Percentiles rank a stretch among this genome's conserved stretches.
Evolutionary conservation across 306 rosid species (phyloP).

Genomic region (Cotoneaster glaucophyllus): DNA sequence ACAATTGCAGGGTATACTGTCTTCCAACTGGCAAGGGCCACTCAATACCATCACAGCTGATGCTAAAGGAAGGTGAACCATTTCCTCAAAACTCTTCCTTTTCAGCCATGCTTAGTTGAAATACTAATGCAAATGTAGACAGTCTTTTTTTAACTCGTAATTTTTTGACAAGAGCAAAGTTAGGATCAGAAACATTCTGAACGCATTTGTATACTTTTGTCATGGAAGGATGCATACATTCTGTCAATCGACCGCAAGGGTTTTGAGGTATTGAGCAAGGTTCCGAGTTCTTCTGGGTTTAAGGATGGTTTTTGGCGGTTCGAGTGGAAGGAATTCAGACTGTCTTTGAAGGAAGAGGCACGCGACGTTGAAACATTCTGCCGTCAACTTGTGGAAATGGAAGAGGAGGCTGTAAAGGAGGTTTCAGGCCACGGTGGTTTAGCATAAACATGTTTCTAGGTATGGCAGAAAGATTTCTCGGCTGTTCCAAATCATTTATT

Average conservation of each 20-base stretch:
- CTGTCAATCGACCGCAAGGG: slow-evolving; percentile 70
- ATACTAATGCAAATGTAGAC: slow-evolving; percentile 55
- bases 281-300: slow-evolving; percentile 32
- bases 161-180: background rate
- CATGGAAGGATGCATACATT: slow-evolving; percentile 61
- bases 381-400: slow-evolving; percentile 72
- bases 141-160: background rate
- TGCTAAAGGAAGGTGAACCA: slow-evolving; percentile 74
- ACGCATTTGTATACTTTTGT: background rate
- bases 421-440: slow-evolving; percentile 67
- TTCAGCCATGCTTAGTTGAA: slow-evolving; percentile 6
- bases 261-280: slow-evolving; percentile 64
- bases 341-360: slow-evolving; percentile 57
- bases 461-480: background rate
- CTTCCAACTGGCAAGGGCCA: slow-evolving; percentile 80
- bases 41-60: slow-evolving; percentile 82
- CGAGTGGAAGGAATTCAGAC: slow-evolving; percentile 74
- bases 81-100: background rate
- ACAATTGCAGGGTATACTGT: slow-evolving; percentile 55
- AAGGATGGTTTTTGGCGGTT: slow-evolving; percentile 44
- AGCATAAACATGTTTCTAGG: slow-evolving; percentile 6
- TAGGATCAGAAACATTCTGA: background rate
- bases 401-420: slow-evolving; percentile 58
- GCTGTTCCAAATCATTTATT: background rate
- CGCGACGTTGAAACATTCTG: slow-evolving; percentile 54